Evolutionary conservation across 495 filamentous ascomycete species (phyloP).

Genomic region (Hypoxylon subgilvum): DNA sequence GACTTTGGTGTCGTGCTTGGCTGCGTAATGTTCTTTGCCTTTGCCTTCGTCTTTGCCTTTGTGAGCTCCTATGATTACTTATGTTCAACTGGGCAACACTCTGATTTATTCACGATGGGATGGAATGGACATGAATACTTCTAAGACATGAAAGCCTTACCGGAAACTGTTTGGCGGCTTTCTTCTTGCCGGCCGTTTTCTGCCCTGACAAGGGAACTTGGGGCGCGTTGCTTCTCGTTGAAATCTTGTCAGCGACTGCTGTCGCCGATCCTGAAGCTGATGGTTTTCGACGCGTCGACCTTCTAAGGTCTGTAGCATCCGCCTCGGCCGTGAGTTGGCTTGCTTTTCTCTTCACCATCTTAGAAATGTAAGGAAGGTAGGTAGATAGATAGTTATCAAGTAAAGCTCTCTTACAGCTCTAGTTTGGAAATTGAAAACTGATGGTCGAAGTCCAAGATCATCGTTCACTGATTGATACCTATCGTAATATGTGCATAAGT

Average conservation of each 20-base stretch:
- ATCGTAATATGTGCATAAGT: no score
- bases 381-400: background rate
- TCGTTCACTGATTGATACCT: no score
- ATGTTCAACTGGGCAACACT: no score
- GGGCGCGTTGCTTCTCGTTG: background rate
- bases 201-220: background rate
- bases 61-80: slow-evolving; percentile 7
- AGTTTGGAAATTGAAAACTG: no score
- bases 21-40: slow-evolving; percentile 9
- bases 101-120: no score
- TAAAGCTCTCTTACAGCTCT: no score
- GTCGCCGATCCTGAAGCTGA: background rate
- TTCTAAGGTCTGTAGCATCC: slow-evolving; percentile 22
- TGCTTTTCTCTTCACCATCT: slow-evolving; percentile 52
- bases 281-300: slow-evolving; percentile 42
- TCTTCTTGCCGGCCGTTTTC: slow-evolving; percentile 2
- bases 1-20: slow-evolving; percentile 7
- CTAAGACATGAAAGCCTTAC: slow-evolving; percentile 28
- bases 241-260: background rate
- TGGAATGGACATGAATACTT: no score
- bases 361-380: no score
- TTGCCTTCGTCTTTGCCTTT: slow-evolving; percentile 13
- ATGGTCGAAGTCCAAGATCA: no score
- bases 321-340: slow-evolving; percentile 16
- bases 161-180: background rate